Evolutionary conservation across 75 land plant genomes (phyloP).

Genomic region (Pinus tabuliformis): DNA sequence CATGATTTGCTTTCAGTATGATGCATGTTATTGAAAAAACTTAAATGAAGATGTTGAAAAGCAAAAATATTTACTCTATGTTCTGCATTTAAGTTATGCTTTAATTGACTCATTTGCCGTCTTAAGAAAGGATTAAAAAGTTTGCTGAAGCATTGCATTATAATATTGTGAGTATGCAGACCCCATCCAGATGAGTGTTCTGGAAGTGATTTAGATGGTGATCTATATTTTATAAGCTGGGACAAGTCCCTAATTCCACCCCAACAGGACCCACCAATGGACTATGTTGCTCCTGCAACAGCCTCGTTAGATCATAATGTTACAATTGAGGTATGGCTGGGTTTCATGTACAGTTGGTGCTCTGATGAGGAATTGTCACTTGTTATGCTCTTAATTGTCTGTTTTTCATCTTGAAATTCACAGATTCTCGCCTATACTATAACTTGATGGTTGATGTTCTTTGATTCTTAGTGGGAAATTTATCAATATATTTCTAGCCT

Average conservation of each 20-base stretch:
- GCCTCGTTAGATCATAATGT: slow-evolving; percentile 69
- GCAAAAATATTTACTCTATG: background rate
- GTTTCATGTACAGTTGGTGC: background rate
- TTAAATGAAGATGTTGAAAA: background rate
- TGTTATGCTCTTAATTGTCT: background rate
- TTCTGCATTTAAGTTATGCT: background rate
- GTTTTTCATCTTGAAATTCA: background rate
- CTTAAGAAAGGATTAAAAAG: background rate
- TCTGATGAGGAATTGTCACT: background rate
- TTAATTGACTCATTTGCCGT: background rate
- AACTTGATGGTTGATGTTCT: background rate
- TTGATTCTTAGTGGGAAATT: background rate
- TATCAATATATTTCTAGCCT: background rate
- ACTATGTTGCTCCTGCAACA: slow-evolving; percentile 56
- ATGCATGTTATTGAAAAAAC: background rate
- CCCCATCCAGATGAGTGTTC: slow-evolving; percentile 99
- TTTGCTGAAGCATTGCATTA: background rate
- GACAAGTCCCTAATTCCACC: slow-evolving; percentile 72
- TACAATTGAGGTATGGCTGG: slow-evolving; percentile 61
- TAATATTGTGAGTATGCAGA: slow-evolving; percentile 29
- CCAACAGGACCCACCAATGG: slow-evolving; percentile 59
- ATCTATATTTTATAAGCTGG: slow-evolving; percentile 95
- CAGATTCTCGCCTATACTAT: background rate
- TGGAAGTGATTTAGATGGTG: slow-evolving; percentile 98
- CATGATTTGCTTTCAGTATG: background rate